phyloP scores from a whole-genome alignment of 2,329 filamentous ascomycete genomes.

The Cordyceps militaris region DNA sequence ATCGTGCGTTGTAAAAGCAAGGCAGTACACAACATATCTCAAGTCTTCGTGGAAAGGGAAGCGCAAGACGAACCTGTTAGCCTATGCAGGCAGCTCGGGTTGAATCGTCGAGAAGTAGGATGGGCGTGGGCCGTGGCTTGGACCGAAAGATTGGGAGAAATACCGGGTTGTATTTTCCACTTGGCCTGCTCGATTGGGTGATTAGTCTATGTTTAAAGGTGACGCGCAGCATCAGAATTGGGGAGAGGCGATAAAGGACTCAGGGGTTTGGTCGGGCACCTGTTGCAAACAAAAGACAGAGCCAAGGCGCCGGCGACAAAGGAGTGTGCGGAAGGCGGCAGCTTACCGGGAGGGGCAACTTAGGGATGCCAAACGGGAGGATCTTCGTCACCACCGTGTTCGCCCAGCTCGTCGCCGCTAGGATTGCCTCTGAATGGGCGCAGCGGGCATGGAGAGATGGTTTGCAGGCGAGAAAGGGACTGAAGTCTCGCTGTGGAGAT shows the following conservation, averaged over 20 bases:
- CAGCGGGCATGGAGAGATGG: slow-evolving; percentile 27
- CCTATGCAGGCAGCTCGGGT: neutral
- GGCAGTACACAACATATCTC: neutral
- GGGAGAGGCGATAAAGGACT: neutral
- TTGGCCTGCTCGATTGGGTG: neutral
- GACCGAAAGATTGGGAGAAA: neutral
- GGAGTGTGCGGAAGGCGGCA: neutral
- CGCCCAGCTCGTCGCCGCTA: slow-evolving; percentile 32
- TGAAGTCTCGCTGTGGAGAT: slow-evolving; percentile 24
- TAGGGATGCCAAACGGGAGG: slow-evolving; percentile 16
- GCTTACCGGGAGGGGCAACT: slow-evolving; percentile 10
- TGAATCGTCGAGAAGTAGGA: neutral
- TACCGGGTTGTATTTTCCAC: neutral
- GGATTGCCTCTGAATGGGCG: slow-evolving; percentile 34
- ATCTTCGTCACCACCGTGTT: slow-evolving; percentile 22
- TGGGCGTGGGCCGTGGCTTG: neutral
- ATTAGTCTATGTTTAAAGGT: slow-evolving; percentile 1
- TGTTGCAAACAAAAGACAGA: slow-evolving; percentile 12
- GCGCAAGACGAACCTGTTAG: slow-evolving; percentile 7
- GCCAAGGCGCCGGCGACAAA: slow-evolving; percentile 4
- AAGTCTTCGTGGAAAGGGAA: neutral
- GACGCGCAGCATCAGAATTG: neutral
- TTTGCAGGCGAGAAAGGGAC: slow-evolving; percentile 18
- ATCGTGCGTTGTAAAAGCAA: neutral
- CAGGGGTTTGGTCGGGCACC: slow-evolving; percentile 10